Percentiles rank a stretch among this genome's conserved stretches.
Evolutionary conservation across 1,139 yeast species (phyloP).

Genomic region (Geotrichum siamense): DNA sequence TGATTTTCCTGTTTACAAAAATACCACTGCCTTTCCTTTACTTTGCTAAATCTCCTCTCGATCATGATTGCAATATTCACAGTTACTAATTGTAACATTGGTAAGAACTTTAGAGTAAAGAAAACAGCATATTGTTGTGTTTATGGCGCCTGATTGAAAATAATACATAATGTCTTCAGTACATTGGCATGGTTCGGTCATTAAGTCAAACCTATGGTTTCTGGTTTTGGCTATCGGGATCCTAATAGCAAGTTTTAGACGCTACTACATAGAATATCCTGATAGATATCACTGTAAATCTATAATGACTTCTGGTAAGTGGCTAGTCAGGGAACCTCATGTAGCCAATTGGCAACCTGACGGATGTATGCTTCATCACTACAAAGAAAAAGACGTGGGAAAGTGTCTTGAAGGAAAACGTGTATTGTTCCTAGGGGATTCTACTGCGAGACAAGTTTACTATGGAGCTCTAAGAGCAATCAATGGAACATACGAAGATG

Average conservation of each 20-base stretch:
- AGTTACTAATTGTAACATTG: too few species aligned
- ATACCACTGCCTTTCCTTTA: too few species aligned
- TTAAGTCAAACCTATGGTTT: constrained; percentile 12
- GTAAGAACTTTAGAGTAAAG: too few species aligned
- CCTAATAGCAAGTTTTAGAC: constrained; percentile 5
- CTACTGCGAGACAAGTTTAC: constrained; percentile 24
- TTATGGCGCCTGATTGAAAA: too few species aligned
- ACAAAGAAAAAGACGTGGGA: constrained; percentile 18
- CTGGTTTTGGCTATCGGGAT: constrained; percentile 4
- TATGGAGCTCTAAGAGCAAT: constrained; percentile 21
- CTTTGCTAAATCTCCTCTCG: too few species aligned
- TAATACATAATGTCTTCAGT: constrained; percentile 4
- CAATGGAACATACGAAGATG: constrained; percentile 20
- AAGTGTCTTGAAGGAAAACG: constrained; percentile 20
- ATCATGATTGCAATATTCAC: too few species aligned
- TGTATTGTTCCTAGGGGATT: constrained; percentile 24
- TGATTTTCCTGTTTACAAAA: too few species aligned
- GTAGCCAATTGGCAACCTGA: constrained; percentile 24
- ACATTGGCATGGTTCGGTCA: constrained; percentile 8
- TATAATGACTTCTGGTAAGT: constrained; percentile 12
- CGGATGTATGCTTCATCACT: constrained; percentile 23
- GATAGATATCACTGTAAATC: constrained; percentile 16
- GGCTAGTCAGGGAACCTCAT: constrained; percentile 17
- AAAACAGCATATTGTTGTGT: too few species aligned
- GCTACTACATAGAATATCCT: constrained; percentile 1